Conservation (phyloP, 2,329 filamentous ascomycete species). For the Penicillium sp. region DNA sequence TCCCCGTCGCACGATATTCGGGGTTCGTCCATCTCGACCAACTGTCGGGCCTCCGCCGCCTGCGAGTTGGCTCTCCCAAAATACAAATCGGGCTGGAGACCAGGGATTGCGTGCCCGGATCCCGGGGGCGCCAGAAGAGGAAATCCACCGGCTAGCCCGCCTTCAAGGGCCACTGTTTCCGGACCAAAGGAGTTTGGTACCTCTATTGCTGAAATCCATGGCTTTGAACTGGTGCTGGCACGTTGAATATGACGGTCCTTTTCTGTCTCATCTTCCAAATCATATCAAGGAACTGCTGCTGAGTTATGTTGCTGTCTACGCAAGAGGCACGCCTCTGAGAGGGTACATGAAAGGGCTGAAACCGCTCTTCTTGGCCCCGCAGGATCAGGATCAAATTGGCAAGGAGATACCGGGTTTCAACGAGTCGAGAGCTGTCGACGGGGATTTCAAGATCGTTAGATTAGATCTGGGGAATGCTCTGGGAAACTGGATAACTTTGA, state of each 20-base stretch:
- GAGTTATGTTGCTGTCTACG: slow-evolving; percentile 49
- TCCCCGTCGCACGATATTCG: slow-evolving; percentile 26
- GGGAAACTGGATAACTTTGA: slow-evolving; percentile 43
- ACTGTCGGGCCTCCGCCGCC: slow-evolving; percentile 41
- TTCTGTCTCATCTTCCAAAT: slow-evolving; percentile 45
- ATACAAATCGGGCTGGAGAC: slow-evolving; percentile 1
- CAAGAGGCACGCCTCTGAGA: slow-evolving; percentile 34
- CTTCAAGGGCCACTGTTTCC: slow-evolving; percentile 37
- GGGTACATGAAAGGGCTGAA: slow-evolving; percentile 40
- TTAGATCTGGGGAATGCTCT: slow-evolving; percentile 48
- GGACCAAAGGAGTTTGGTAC: slow-evolving; percentile 38
- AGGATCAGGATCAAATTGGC: slow-evolving; percentile 3
- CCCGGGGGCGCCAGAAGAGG: slow-evolving; percentile 11
- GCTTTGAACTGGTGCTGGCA: slow-evolving; percentile 51
- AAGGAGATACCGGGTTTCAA: slow-evolving; percentile 7
- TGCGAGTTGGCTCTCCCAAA: slow-evolving; percentile 37
- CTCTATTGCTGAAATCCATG: slow-evolving; percentile 47
- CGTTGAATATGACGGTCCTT: slow-evolving; percentile 49
- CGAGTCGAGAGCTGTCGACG: slow-evolving; percentile 6
- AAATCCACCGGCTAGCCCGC: slow-evolving; percentile 29
- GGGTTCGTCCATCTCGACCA: slow-evolving; percentile 28
- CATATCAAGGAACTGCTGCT: slow-evolving; percentile 47
- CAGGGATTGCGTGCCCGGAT: not conserved
- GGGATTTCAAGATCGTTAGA: slow-evolving; percentile 39
- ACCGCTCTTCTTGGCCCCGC: slow-evolving; percentile 39